Conservation (phyloP, 1,284 basidiomycete genomes). For the Waitea zeae region DNA sequence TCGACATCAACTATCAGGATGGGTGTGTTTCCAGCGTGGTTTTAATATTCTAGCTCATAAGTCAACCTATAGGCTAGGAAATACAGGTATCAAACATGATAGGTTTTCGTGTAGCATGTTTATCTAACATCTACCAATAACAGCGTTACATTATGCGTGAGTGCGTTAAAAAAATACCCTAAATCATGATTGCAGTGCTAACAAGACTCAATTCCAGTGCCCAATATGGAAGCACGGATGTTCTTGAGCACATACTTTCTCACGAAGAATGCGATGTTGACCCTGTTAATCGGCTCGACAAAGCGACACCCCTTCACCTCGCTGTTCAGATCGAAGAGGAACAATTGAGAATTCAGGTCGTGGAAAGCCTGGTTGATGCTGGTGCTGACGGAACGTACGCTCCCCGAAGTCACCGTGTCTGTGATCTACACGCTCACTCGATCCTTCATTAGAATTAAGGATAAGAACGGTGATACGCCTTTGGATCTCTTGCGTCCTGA, state of each 20-base stretch:
- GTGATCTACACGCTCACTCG: neutral
- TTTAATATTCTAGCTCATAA: conserved; percentile 1
- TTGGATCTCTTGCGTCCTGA: conserved; percentile 36
- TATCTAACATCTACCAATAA: conserved; percentile 1
- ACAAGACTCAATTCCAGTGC: conserved; percentile 17
- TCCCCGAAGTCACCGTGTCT: neutral
- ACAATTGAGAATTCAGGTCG: conserved; percentile 34
- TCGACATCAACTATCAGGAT: conserved; percentile 65
- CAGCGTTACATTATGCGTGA: conserved; percentile 73
- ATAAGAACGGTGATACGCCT: conserved; percentile 47
- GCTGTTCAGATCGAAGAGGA: conserved; percentile 49
- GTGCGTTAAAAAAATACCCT: conserved; percentile 15
- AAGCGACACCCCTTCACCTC: conserved; percentile 72
- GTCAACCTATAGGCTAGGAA: conserved; percentile 45
- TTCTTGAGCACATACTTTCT: conserved; percentile 58
- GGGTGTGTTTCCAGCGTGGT: too few relatives aligned
- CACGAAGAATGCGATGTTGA: conserved; percentile 76
- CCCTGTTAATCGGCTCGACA: conserved; percentile 54
- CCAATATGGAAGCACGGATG: conserved; percentile 37
- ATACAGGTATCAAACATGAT: conserved; percentile 37
- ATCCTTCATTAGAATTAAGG: conserved; percentile 41
- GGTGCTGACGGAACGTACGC: conserved; percentile 57
- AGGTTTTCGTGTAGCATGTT: neutral
- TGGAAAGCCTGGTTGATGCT: conserved; percentile 56
- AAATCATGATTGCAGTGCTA: neutral